Evolutionary conservation across 1,284 basidiomycete genomes (phyloP), one percentile per base, ranked within the genome.

Genomic region (Lentinula novae-zelandiae): DNA sequence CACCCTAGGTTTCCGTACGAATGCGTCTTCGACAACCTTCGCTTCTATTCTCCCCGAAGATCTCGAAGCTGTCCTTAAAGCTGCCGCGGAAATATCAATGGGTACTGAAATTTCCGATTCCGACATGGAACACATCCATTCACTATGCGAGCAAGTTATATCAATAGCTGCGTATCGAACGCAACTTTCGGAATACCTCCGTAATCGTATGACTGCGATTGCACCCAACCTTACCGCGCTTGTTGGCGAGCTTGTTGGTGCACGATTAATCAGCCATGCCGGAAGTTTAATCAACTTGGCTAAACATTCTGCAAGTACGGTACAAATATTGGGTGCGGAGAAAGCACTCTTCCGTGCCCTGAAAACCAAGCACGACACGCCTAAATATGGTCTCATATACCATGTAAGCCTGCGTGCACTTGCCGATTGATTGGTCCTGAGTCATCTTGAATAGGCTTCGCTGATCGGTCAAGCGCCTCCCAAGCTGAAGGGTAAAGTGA

Each of bases 361-460:
- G 67, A 99, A 99, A 81, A 98, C 97, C 62, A 99, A 98, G 77
- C 95, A 98, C 71, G 95, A 98, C 78, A 98, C 96, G 62, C 96
- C 96, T 54, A 99, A 99, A 77, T 98, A 98, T 72, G 96, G 95
- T 69, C 81, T 98, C 55, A 97, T 98, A 70, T 98, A 96, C 78
- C 96, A 98, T 79, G 91, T 92, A 73, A 48, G 85, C 79, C 2
- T 34, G 34, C 7, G 57, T 42, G 34, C 20, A 40, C 15, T 40
- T 49, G 5, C 8, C 50, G 22, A 34, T 64, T 20, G 64, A 39
- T 13, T 57, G 65, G 39, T 60, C 50, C 5, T 33, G 64, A 62
- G 61, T 57, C 3, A 1, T 48, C 54, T 57, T 22, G 49, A 58
- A 3, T 64, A 94, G 88, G 93, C 95, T 42, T 96, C 93, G 3